phyloP scores from a whole-genome alignment of 495 filamentous ascomycete genomes.

The Hypoxylon cercidicola region DNA sequence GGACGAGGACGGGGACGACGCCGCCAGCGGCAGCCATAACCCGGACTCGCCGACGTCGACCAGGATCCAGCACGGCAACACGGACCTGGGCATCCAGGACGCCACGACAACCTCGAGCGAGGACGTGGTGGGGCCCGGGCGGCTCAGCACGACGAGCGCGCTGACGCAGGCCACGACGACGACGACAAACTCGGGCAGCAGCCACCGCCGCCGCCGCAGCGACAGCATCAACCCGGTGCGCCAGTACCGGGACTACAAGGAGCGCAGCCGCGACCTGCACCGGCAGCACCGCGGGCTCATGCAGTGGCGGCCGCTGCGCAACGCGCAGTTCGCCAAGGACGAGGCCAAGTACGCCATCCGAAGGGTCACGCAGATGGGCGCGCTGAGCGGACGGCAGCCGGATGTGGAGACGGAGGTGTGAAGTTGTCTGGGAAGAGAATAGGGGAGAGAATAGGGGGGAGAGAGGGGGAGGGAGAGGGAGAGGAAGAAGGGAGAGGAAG shows the following conservation, averaged over 20 bases:
- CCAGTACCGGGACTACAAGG: constrained; percentile 64
- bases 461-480: background rate
- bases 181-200: constrained; percentile 34
- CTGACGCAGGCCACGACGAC: constrained; percentile 14
- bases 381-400: constrained; percentile 68
- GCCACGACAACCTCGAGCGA: constrained; percentile 40
- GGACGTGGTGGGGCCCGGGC: constrained; percentile 25
- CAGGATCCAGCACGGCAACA: constrained; percentile 31
- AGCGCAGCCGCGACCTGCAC: constrained; percentile 64
- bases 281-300: constrained; percentile 77
- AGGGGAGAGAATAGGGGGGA: background rate
- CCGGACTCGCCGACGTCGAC: constrained; percentile 1
- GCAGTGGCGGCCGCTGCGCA: constrained; percentile 80
- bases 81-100: constrained; percentile 60
- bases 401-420: constrained; percentile 75
- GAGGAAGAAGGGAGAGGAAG: no score
- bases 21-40: constrained; percentile 44
- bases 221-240: constrained; percentile 57
- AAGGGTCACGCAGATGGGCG: constrained; percentile 66
- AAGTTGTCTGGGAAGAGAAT: background rate
- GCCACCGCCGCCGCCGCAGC: background rate
- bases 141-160: constrained; percentile 10
- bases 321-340: constrained; percentile 76
- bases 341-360: constrained; percentile 70
- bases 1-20: constrained; percentile 61